Percentiles rank a stretch among this genome's conserved stretches.
Conservation (phyloP, 306 rosid genomes). For the Gynostemma pentaphyllum region DNA sequence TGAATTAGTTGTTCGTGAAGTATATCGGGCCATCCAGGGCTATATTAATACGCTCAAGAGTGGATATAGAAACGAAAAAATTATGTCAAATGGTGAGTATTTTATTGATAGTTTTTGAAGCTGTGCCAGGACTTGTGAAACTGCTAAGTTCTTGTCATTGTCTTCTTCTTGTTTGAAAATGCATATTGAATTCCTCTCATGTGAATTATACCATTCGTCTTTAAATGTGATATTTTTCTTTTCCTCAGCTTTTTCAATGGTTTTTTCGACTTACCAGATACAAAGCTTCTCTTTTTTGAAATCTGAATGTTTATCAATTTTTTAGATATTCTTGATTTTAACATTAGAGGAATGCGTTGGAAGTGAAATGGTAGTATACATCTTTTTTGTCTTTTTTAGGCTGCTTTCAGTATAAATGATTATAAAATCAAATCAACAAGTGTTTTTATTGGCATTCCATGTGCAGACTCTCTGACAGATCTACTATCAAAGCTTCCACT, state of each 20-base stretch:
- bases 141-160: neutral
- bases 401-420: neutral
- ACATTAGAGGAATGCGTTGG: neutral
- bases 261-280: neutral
- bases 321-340: neutral
- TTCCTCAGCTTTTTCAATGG: neutral
- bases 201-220: neutral
- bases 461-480: constrained; percentile 40
- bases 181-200: neutral
- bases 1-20: constrained; percentile 77
- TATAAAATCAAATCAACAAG: neutral
- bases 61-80: constrained; percentile 30
- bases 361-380: neutral
- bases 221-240: neutral
- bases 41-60: constrained; percentile 28
- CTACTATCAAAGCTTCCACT: constrained; percentile 42
- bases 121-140: neutral
- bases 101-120: constrained; percentile 2
- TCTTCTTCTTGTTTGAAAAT: neutral
- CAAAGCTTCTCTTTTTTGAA: neutral
- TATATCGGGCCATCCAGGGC: constrained; percentile 55
- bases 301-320: neutral
- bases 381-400: neutral
- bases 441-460: constrained; percentile 5
- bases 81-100: constrained; percentile 35